Conservation (phyloP, 2,329 filamentous ascomycete species). For the Trichoderma semiorbis region DNA sequence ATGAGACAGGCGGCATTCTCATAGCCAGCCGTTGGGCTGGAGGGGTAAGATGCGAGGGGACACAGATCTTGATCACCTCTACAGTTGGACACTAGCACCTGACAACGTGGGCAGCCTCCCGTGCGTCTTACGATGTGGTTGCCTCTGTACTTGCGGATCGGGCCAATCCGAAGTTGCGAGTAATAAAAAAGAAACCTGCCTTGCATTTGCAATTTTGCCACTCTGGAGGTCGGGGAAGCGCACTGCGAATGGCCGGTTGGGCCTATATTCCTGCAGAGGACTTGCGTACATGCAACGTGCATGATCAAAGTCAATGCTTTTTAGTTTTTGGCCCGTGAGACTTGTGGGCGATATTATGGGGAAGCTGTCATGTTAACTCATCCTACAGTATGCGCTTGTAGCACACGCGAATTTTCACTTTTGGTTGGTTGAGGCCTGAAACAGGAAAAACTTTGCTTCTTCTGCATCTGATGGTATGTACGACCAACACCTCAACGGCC, state of each 20-base stretch:
- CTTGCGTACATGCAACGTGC: slow-evolving; percentile 12
- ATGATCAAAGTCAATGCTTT: slow-evolving; percentile 3
- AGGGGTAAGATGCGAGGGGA: neutral
- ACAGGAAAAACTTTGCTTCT: neutral
- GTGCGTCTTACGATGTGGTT: neutral
- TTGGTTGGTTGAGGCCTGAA: neutral
- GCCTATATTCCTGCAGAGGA: slow-evolving; percentile 3
- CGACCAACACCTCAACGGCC: neutral
- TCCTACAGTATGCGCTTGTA: neutral
- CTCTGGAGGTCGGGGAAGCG: neutral
- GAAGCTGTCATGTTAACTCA: neutral
- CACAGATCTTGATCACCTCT: neutral
- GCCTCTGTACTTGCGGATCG: neutral
- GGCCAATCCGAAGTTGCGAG: neutral
- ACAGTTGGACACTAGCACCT: neutral
- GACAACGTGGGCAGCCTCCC: neutral
- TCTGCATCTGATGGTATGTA: neutral
- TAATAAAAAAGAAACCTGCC: neutral
- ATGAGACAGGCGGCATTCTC: slow-evolving; percentile 4
- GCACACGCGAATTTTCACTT: neutral
- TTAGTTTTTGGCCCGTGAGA: neutral
- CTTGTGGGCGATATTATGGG: neutral
- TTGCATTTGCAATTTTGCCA: neutral
- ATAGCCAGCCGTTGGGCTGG: neutral
- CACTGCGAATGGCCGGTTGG: neutral